Evolutionary conservation across 2,329 filamentous ascomycete species (phyloP), one percentile per base, ranked within the genome.

Genomic region (Neofusicoccum parvum): DNA sequence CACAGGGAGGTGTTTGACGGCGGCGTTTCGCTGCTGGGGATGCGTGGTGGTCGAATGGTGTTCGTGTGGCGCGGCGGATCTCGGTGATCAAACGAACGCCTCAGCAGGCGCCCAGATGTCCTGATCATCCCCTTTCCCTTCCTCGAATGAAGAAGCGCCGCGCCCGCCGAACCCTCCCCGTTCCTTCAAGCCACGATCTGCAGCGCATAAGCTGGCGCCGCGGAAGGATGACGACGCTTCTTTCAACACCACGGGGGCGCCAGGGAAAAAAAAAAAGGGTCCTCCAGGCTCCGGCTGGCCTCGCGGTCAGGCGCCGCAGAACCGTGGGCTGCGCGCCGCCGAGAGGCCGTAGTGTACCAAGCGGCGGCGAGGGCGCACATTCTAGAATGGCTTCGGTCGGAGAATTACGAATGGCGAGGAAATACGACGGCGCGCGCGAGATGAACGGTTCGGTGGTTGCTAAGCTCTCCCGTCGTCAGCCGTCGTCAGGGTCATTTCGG

Each of bases 41-140:
- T 32, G 27, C 11, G 20, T 5, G 51, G 32, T 10, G 20, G 43
- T 39, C 10, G n/a, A 10, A 37, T 48, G 56, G 56, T 46, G 41
- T 48, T 48, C n/a, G 23, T 58, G 56, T 60, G 56, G 56, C 56
- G 56, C 56, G 56, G 56, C 43, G 56, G 56, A 60, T 60, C 56
- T 60, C 56, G 56, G 56, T 60, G 56, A 60, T 60, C 56, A 60
- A 60, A 60, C 56, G 37, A 5, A 20, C 39, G 54, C 54, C 23
- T 60, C 56, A 49, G 56, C 32, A 60, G 32, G 27, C 41, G 41
- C 43, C 32, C 43, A 36, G 27, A 7, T 17, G 17, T 45, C 20
- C 43, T 60, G 32, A 17, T 36, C 41, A 23, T 36, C 15, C 15
- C 23, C 37, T 12, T 32, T 39, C 41, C n/a, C 41, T 12, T 60